A percentile compares a stretch with the other conserved stretches of the same genome.
Evolutionary conservation across 1,284 basidiomycete species (phyloP).

Genomic region (Sanghuangporus baumii): DNA sequence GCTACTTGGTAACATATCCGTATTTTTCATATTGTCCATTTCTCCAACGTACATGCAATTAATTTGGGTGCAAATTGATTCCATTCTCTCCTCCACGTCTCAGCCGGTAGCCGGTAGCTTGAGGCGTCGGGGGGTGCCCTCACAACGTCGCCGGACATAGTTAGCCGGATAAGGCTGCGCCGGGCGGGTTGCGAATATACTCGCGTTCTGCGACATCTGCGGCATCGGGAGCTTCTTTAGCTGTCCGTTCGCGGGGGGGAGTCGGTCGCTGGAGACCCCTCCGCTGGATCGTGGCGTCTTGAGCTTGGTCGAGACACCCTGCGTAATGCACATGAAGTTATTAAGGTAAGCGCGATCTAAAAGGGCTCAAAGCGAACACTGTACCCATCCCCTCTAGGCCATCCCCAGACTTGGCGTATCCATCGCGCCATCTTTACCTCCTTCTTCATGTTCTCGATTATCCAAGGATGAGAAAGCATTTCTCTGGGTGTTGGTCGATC

Average conservation of each 20-base stretch:
- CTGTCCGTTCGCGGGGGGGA: slow-evolving; percentile 17
- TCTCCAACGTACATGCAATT: neutral
- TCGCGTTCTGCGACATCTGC: neutral
- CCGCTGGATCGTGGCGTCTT: slow-evolving; percentile 15
- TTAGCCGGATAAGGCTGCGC: neutral
- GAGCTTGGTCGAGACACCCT: slow-evolving; percentile 16
- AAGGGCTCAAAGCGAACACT: slow-evolving; percentile 16
- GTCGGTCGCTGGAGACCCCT: slow-evolving; percentile 17
- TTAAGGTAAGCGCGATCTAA: slow-evolving; percentile 14
- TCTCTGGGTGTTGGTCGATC: slow-evolving; percentile 81
- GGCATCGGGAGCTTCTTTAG: slow-evolving; percentile 1
- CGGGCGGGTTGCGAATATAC: slow-evolving; percentile 2
- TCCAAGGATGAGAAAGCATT: slow-evolving; percentile 87
- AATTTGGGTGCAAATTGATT: neutral
- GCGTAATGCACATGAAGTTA: neutral
- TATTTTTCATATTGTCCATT: neutral
- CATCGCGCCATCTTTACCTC: slow-evolving; percentile 87
- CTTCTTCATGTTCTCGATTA: slow-evolving; percentile 71
- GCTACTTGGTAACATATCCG: slow-evolving; percentile 4
- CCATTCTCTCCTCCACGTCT: neutral
- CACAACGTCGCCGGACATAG: slow-evolving; percentile 1
- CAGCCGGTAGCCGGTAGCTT: slow-evolving; percentile 10
- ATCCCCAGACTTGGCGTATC: slow-evolving; percentile 87
- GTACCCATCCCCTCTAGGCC: slow-evolving; percentile 38
- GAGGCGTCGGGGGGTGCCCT: slow-evolving; percentile 10